Evolutionary conservation across 2,329 filamentous ascomycete species (phyloP), one percentile per base, ranked within the genome.

Genomic region (Beauveria rudraprayagi): DNA sequence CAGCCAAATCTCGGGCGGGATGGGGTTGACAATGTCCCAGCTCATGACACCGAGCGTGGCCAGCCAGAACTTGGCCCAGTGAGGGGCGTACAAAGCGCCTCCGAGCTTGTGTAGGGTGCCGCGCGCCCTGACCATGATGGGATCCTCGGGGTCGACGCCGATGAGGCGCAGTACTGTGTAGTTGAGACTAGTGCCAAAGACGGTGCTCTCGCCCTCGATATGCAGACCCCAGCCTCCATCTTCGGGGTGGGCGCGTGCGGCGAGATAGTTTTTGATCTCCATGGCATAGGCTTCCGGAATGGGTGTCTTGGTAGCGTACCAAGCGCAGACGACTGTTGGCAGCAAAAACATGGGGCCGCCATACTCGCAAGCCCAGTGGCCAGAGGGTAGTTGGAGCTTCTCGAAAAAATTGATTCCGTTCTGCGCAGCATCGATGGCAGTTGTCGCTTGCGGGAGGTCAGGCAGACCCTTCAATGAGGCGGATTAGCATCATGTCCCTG

Each of bases 211-310:
- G 19, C 87, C 94, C 73, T 99, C 94, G 60, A 96, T 95, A 68
- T 99, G 94, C 43, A 99, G 77, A 0, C 94, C 94, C 94, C 94
- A 99, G 7, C 94, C 94, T n/a, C 94, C 93, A 73, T 97, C 91
- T 54, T 90, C 84, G 0, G 90, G 88, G 66, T 96, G 80, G 55
- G 93, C 91, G 58, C 92, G 86, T 4, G 91, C 90, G 69, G 91
- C 90, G 1, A 99, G 80, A 74, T 99, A 99, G 67, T 93, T 91
- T 71, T 88, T 93, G 70, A 99, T 95, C 73, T 96, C 94, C 50
- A 86, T 91, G 24, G 88, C 87, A 72, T 92, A 88, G 62, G 89
- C 85, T 63, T 85, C 83, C 1, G 92, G 87, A 61, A 99, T 90
- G 4, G 89, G 89, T 57, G 91, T 96, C 71, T 92, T 86, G 64